Conservation (phyloP, 371 early-diverging fungal genomes). For the Mucor plumbeus region DNA sequence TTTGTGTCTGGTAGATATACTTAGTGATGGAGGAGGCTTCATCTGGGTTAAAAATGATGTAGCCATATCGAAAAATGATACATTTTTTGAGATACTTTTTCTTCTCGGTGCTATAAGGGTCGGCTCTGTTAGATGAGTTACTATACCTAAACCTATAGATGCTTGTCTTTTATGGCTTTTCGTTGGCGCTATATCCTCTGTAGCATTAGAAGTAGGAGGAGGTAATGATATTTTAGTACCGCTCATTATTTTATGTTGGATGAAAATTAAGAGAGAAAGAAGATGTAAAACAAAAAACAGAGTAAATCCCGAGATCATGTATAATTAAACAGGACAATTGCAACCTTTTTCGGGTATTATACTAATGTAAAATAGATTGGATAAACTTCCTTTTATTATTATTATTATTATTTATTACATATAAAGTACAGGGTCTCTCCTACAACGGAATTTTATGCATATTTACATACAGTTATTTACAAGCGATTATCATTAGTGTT, state of each 20-base stretch:
- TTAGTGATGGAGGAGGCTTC: constrained; percentile 15
- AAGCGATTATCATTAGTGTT: background rate
- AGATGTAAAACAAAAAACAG: too few relatives aligned
- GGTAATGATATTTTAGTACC: background rate
- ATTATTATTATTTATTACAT: background rate
- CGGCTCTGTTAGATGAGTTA: constrained; percentile 28
- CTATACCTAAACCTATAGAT: constrained; percentile 42
- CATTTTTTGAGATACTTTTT: constrained; percentile 10
- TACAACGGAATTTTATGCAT: background rate
- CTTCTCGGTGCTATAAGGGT: background rate
- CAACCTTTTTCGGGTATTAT: background rate
- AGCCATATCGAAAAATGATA: constrained; percentile 11
- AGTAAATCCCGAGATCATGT: constrained; percentile 14
- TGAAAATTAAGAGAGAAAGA: constrained; percentile 1
- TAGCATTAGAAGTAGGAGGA: background rate
- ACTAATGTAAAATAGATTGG: background rate
- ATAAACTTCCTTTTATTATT: background rate
- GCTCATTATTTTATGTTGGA: constrained; percentile 7
- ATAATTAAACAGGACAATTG: too few relatives aligned
- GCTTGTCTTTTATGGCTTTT: constrained; percentile 22
- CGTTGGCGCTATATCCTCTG: background rate
- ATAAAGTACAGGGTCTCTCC: background rate
- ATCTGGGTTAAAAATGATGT: background rate
- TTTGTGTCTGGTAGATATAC: background rate
- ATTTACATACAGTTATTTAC: background rate